Evolutionary conservation across 306 rosid species (phyloP), one percentile per base, ranked within the genome.

Genomic region (Vigna mungo): DNA sequence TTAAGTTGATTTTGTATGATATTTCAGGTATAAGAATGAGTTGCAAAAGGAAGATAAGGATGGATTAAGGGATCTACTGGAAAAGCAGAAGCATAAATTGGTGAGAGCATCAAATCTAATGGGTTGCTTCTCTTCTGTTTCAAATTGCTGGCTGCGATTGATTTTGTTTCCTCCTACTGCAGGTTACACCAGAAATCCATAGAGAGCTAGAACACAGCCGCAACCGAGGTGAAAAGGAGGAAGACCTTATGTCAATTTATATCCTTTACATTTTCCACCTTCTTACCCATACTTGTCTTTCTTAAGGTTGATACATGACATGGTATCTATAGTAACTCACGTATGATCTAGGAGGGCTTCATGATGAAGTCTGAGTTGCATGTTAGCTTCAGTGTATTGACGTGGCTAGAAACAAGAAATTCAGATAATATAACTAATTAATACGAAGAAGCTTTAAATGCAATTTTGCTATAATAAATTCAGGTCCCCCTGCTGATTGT

Each of bases 191-290:
- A 56, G 97, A 92, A 92, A 90, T 95, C 69, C 64, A 61, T 71
- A 86, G 89, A 77, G 97, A 95, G 87, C 87, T 92, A 66, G 68
- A 83, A 77, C 82, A 85, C 81, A 89, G 98, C 79, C 96, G 90
- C 85, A 90, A 84, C 77, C 89, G 97, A 60, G 97, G 98, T 62
- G 97, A 95, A 87, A 92, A 89, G 91, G 97, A 83, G 85, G 96
- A 87, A 43, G 89, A 87, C 73, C 80, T 73, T 32, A 90, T 83
- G 91, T 85, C 80, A 74, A 87, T 79, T 11, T 72, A 94, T 94
- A 94, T 94, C 98, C 98, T 92, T 85, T 75, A 17, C 65, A 62
- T 82, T 74, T 11, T 62, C 2, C 36, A 17, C 8, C 49, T 10
- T 61, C 43, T 70, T 49, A 36, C 16, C 66, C 14, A 25, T 48